A percentile compares a stretch with the other conserved stretches of the same genome.
phyloP scores from a whole-genome alignment of 202 grass and related monocot genomes.

The Setaria italica region DNA sequence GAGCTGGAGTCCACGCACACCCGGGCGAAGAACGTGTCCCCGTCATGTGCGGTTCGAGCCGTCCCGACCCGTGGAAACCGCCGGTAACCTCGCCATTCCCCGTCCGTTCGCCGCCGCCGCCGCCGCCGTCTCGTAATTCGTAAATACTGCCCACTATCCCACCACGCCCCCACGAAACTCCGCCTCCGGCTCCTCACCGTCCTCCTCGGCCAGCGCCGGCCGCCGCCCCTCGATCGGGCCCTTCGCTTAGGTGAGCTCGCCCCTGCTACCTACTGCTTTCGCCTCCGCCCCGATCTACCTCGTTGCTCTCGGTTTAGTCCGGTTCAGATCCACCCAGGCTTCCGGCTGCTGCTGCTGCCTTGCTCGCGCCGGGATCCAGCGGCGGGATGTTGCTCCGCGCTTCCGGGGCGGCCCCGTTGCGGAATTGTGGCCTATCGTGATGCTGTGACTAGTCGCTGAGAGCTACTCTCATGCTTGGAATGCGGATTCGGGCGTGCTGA shows the following conservation, averaged over 20 bases:
- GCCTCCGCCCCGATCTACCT: constrained; percentile 9
- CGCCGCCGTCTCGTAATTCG: background rate
- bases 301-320: background rate
- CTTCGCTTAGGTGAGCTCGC: constrained; percentile 24
- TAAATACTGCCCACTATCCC: background rate
- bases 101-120: background rate
- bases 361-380: background rate
- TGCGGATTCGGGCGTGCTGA: background rate
- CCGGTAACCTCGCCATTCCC: background rate
- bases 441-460: background rate
- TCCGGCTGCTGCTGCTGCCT: background rate
- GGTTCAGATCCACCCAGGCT: constrained; percentile 36
- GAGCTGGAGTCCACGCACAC: background rate
- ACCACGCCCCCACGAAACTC: background rate
- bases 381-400: background rate
- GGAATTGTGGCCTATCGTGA: background rate
- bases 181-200: background rate
- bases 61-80: background rate
- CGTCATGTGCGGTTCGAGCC: background rate
- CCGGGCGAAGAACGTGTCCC: background rate
- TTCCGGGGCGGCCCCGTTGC: background rate
- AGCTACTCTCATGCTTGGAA: background rate
- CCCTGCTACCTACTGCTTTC: background rate
- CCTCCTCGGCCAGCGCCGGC: background rate
- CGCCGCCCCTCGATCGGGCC: background rate